Evolutionary conservation across 2,329 filamentous ascomycete species (phyloP).

Genomic region (Massarina eburnea): DNA sequence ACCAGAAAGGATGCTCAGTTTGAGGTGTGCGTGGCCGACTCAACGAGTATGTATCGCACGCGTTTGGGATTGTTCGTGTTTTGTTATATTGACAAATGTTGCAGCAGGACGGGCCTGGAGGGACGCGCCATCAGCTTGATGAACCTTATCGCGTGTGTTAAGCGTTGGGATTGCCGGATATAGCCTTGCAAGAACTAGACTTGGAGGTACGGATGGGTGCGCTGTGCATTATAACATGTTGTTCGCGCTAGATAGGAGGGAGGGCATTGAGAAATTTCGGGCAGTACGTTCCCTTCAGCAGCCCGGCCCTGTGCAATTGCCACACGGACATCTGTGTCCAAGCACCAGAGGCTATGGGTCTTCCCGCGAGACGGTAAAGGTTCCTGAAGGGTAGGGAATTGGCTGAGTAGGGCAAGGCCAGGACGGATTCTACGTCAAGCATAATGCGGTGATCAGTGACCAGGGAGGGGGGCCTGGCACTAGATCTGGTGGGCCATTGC

Average conservation of each 20-base stretch:
- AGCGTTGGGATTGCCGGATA: conserved; percentile 42
- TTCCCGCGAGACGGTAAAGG: conserved; percentile 46
- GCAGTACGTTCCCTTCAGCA: conserved; percentile 39
- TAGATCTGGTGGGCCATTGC: conserved; percentile 42
- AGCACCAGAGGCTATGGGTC: conserved; percentile 42
- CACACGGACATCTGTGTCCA: conserved; percentile 45
- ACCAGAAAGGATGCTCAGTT: conserved; percentile 43
- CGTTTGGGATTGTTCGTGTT: conserved; percentile 43
- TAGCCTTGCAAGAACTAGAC: conserved; percentile 41
- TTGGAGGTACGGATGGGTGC: conserved; percentile 36
- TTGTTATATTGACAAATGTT: conserved; percentile 47
- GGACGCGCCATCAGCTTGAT: conserved; percentile 39
- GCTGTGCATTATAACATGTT: conserved; percentile 43
- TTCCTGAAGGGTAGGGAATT: conserved; percentile 46
- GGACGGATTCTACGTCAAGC: conserved; percentile 47
- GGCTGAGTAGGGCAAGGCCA: conserved; percentile 46
- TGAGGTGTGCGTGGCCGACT: conserved; percentile 36
- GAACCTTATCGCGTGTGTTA: conserved; percentile 43
- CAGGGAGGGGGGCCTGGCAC: conserved; percentile 40
- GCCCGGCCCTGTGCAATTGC: conserved; percentile 46
- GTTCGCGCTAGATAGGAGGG: conserved; percentile 38
- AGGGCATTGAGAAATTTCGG: conserved; percentile 44
- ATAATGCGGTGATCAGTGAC: conserved; percentile 50
- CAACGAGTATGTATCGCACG: conserved; percentile 44
- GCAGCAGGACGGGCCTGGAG: conserved; percentile 38